Evolutionary conservation across 2,329 filamentous ascomycete species (phyloP).

Genomic region (Curvularia spicifera): DNA sequence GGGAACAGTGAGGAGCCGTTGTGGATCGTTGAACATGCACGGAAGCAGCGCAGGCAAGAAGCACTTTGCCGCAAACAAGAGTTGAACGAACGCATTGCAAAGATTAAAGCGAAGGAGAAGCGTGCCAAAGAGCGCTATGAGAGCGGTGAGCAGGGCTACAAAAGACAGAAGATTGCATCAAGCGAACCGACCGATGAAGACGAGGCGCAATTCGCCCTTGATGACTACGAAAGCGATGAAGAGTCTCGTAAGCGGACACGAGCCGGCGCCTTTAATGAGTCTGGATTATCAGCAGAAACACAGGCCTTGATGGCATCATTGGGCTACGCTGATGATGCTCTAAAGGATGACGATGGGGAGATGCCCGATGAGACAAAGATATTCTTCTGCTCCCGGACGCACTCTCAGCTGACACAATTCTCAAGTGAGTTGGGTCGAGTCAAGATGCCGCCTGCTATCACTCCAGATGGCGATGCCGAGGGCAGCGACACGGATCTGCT

Average conservation of each 20-base stretch:
- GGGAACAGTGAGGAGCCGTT: constrained; percentile 72
- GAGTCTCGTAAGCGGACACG: constrained; percentile 50
- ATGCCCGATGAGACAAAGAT: constrained; percentile 76
- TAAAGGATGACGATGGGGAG: constrained; percentile 56
- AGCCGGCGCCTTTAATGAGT: constrained; percentile 34
- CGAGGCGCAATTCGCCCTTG: constrained; percentile 75
- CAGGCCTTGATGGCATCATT: constrained; percentile 72
- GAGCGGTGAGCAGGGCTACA: constrained; percentile 57
- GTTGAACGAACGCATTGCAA: constrained; percentile 73
- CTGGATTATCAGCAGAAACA: constrained; percentile 74
- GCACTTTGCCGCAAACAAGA: constrained; percentile 72
- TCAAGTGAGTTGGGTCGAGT: constrained; percentile 81
- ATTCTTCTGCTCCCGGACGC: constrained; percentile 90
- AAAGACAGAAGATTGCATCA: constrained; percentile 46
- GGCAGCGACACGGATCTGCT: constrained; percentile 35
- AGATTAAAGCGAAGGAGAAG: constrained; percentile 66
- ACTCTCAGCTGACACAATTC: constrained; percentile 90
- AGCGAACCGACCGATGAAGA: constrained; percentile 39
- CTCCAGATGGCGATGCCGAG: constrained; percentile 27
- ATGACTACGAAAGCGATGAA: constrained; percentile 72
- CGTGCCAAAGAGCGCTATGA: constrained; percentile 62
- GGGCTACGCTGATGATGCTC: constrained; percentile 41
- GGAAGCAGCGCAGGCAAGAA: constrained; percentile 70
- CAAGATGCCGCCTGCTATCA: constrained; percentile 73
- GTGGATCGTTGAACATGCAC: constrained; percentile 83